Evolutionary conservation across 768 basidiomycete genomes (phyloP), one percentile per base, ranked within the genome.

Genomic region (Cantharellus anzutake): DNA sequence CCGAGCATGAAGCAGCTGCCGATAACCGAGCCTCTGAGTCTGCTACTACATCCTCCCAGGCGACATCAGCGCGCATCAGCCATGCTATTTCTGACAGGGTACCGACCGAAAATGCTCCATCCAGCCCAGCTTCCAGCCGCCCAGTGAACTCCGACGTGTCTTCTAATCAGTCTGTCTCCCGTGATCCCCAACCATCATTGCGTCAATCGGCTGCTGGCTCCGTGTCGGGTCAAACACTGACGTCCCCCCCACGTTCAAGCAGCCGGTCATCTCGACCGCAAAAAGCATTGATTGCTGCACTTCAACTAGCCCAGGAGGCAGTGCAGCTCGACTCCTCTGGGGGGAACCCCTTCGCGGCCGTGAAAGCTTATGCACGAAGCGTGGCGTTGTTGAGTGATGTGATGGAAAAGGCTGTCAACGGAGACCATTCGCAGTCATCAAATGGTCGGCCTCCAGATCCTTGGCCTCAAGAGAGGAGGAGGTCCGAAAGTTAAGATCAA

Each of bases 391-490:
- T 94, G 38, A 86, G 83, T 65, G 86, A 90, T 69, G 91, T 94
- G 58, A 94, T 94, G 91, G 86, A 88, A 65, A 75, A 89, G 44
- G 91, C 93, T 2, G 77, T 85, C 70, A 77, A 82, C 66, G 87
- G 87, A 3, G 90, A 92, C 70, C 85, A 89, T 66, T 80, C 58
- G 11, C 58, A 51, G 67, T 74, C 76, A 64, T 76, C 71, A 62
- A 77, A 73, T 65, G 78, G 78, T 39, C 77, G 84, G 63, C 79
- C 83, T 61, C 84, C 67, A 87, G 84, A 16, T 51, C 44, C 66
- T 80, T 86, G 14, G 82, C 86, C n/a, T 89, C 90, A 34, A 86
- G 90, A 68, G 84, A 88, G 69, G 91, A 93, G 66, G 91, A 94
- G 75, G 83, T 91, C 55, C 76, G 81, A 64, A 74, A 90, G 64